Conservation (phyloP, 176 grass and related monocot species). For the Oryza nivara region DNA sequence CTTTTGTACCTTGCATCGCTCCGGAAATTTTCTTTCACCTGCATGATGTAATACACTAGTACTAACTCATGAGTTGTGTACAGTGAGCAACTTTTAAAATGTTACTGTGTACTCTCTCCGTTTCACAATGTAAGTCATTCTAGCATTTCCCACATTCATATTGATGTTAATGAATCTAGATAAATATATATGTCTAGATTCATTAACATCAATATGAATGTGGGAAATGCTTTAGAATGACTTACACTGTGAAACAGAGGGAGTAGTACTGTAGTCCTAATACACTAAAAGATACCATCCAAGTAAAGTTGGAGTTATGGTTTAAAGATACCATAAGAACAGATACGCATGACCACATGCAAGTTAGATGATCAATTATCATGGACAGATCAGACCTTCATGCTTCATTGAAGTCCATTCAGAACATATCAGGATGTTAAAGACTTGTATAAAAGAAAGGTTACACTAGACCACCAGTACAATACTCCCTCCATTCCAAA, state of each 20-base stretch:
- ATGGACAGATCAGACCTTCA: constrained; percentile 21
- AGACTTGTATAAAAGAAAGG: neutral
- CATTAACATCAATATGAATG: too few relatives aligned
- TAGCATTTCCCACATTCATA: too few relatives aligned
- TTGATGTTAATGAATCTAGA: too few relatives aligned
- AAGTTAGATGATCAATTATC: constrained; percentile 23
- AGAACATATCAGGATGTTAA: constrained; percentile 16
- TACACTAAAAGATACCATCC: neutral
- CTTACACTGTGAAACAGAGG: too few relatives aligned
- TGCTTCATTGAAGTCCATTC: neutral
- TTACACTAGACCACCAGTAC: neutral
- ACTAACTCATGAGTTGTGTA: constrained; percentile 8
- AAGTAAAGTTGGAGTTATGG: neutral
- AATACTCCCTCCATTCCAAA: neutral
- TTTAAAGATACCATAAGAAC: neutral
- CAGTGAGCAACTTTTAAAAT: constrained; percentile 19
- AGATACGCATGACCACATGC: neutral
- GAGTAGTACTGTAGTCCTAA: neutral
- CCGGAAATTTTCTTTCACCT: constrained; percentile 96
- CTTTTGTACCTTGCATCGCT: constrained; percentile 82
- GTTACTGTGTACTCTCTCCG: neutral
- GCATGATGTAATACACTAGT: constrained; percentile 22
- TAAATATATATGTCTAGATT: too few relatives aligned
- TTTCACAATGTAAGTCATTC: too few relatives aligned
- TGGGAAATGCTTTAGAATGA: too few relatives aligned